phyloP scores from a whole-genome alignment of 768 basidiomycete species.

The Cystobasidium tubakii region DNA sequence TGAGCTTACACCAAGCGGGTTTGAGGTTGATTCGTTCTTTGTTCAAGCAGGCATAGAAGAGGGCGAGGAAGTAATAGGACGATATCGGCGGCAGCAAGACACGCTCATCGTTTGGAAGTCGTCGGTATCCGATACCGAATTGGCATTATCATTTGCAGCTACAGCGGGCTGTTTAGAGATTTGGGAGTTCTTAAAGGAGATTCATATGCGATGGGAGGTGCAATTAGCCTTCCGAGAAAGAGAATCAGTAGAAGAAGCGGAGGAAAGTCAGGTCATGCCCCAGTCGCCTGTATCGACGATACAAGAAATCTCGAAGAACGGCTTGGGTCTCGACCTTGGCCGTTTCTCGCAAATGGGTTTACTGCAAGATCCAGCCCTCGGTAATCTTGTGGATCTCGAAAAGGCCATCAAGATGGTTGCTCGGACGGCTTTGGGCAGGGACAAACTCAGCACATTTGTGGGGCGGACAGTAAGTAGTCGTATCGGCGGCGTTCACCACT shows the following conservation, averaged over 20 bases:
- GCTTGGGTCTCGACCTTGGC: slow-evolving; percentile 54
- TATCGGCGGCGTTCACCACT: background rate
- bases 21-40: slow-evolving; percentile 17
- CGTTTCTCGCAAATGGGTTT: slow-evolving; percentile 6
- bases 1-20: slow-evolving; percentile 22
- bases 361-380: slow-evolving; percentile 59
- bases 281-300: slow-evolving; percentile 30
- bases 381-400: slow-evolving; percentile 73
- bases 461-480: background rate
- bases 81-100: slow-evolving; percentile 56
- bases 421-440: slow-evolving; percentile 35
- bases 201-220: slow-evolving; percentile 56
- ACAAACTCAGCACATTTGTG: slow-evolving; percentile 35
- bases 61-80: slow-evolving; percentile 34
- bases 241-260: slow-evolving; percentile 33
- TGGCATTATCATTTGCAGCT: slow-evolving; percentile 94
- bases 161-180: slow-evolving; percentile 90
- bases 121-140: slow-evolving; percentile 62
- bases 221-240: slow-evolving; percentile 54
- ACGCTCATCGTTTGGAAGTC: slow-evolving; percentile 95
- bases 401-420: slow-evolving; percentile 67
- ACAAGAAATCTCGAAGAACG: slow-evolving; percentile 50
- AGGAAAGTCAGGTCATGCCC: slow-evolving; percentile 30
- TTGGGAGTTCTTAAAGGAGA: slow-evolving; percentile 92
- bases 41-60: slow-evolving; percentile 30